Conservation (phyloP, 345 rosid species). For the Microthlaspi erraticum region DNA sequence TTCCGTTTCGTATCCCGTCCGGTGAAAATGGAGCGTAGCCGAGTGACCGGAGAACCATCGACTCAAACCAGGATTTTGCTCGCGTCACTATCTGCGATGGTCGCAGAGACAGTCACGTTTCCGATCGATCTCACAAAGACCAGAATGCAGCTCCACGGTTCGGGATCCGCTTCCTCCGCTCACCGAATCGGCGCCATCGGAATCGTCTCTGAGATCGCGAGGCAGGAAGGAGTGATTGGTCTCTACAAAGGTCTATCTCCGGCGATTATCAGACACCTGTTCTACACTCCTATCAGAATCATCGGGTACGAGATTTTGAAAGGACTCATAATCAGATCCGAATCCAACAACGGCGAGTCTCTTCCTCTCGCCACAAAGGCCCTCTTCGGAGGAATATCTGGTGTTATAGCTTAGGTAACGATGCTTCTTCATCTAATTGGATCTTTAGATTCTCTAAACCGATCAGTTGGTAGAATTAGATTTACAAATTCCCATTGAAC, state of each 20-base stretch:
- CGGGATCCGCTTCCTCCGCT: slow-evolving; percentile 28
- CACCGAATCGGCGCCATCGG: slow-evolving; percentile 33
- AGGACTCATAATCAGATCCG: slow-evolving; percentile 43
- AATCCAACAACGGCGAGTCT: slow-evolving; percentile 44
- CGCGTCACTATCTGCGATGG: slow-evolving; percentile 81
- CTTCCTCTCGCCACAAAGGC: slow-evolving; percentile 68
- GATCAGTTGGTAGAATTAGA: not conserved
- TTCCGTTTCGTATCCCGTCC: too few species aligned
- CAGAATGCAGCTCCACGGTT: slow-evolving; percentile 78
- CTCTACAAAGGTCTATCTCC: slow-evolving; percentile 79
- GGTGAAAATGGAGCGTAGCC: slow-evolving; percentile 39
- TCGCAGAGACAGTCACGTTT: slow-evolving; percentile 77
- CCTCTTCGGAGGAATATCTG: slow-evolving; percentile 75
- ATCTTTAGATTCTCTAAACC: not conserved
- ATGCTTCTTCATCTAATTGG: not conserved
- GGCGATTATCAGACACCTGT: slow-evolving; percentile 72
- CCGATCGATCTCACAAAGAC: slow-evolving; percentile 91
- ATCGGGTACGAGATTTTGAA: slow-evolving; percentile 83
- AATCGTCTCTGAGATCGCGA: slow-evolving; percentile 59
- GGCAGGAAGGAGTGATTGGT: slow-evolving; percentile 58
- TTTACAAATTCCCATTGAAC: not conserved
- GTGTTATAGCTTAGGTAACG: slow-evolving; percentile 82
- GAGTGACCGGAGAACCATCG: slow-evolving; percentile 36
- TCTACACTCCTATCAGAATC: slow-evolving; percentile 84
- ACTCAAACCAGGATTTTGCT: slow-evolving; percentile 53